phyloP scores from a whole-genome alignment of 139 green algal genomes.

The Coccomyxa sp. region DNA sequence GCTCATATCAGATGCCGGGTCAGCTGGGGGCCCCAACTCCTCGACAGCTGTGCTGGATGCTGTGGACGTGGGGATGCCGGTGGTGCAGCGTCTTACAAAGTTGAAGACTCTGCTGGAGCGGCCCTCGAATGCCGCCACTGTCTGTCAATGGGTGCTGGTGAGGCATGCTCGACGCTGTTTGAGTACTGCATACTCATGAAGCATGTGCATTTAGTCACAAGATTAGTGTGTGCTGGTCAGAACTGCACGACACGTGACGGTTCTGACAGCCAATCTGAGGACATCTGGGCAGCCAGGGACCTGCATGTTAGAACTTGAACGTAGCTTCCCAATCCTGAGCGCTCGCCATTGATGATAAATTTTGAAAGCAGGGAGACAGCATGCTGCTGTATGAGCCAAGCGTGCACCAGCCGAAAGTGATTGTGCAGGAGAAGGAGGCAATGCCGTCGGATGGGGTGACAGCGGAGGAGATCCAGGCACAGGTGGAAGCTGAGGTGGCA shows the following conservation, averaged over 20 bases:
- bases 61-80: not conserved
- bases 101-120: not conserved
- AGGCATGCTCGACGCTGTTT: not conserved
- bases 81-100: not conserved
- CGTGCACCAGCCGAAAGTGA: not conserved
- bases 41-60: not conserved
- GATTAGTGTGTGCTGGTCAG: not conserved
- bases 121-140: not conserved
- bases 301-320: not conserved
- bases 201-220: not conserved
- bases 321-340: not conserved
- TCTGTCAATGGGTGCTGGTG: not conserved
- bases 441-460: not conserved
- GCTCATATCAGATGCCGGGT: not conserved
- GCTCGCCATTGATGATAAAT: not conserved
- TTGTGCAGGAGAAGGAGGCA: not conserved
- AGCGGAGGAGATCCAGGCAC: not conserved
- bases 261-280: not conserved
- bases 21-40: not conserved
- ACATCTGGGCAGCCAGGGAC: not conserved
- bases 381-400: not conserved
- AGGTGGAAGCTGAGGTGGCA: not conserved
- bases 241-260: not conserved
- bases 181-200: not conserved
- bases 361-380: not conserved